Evolutionary conservation across 2,329 filamentous ascomycete genomes (phyloP).

Genomic region (Sporothrix mexicana): DNA sequence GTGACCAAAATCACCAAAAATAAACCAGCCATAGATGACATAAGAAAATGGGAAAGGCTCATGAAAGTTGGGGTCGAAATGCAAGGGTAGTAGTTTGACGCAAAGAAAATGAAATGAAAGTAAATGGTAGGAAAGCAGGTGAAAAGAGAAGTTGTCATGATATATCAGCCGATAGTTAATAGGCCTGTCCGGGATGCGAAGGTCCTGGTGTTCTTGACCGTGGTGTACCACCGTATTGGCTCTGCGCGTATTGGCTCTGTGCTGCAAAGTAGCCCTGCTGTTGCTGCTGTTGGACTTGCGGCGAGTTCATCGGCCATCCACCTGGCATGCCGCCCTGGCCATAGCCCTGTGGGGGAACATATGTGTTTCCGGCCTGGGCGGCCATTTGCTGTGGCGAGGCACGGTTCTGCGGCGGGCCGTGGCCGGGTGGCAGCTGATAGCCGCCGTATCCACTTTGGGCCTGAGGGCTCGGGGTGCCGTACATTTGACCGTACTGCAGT

Average conservation of each 20-base stretch:
- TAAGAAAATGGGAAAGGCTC: not conserved
- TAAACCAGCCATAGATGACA: not conserved
- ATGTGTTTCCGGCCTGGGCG: not conserved
- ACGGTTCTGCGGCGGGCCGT: conserved; percentile 37
- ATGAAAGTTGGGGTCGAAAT: not conserved
- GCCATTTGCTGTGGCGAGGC: conserved; percentile 36
- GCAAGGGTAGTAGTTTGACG: not conserved
- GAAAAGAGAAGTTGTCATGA: conserved; percentile 5
- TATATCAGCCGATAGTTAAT: conserved; percentile 24
- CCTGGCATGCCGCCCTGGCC: conserved; percentile 17
- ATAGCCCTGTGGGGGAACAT: conserved; percentile 17
- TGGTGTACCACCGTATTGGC: conserved; percentile 24
- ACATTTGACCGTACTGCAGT: conserved; percentile 39
- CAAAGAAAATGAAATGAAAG: not conserved
- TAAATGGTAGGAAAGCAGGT: not conserved
- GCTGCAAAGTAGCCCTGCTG: conserved; percentile 33
- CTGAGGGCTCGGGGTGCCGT: conserved; percentile 27
- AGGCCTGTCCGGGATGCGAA: conserved; percentile 44
- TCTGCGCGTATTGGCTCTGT: not conserved
- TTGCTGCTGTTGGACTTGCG: conserved; percentile 35
- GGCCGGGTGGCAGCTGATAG: conserved; percentile 38
- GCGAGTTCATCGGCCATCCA: conserved; percentile 31
- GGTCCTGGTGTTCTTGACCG: conserved; percentile 34
- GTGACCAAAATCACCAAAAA: not conserved
- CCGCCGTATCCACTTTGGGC: conserved; percentile 31